These are phyloP conservation scores for Ochromonas danica DNA, from an alignment of 108 stramenopile genomes.

Conservation along the genomic window DNA sequence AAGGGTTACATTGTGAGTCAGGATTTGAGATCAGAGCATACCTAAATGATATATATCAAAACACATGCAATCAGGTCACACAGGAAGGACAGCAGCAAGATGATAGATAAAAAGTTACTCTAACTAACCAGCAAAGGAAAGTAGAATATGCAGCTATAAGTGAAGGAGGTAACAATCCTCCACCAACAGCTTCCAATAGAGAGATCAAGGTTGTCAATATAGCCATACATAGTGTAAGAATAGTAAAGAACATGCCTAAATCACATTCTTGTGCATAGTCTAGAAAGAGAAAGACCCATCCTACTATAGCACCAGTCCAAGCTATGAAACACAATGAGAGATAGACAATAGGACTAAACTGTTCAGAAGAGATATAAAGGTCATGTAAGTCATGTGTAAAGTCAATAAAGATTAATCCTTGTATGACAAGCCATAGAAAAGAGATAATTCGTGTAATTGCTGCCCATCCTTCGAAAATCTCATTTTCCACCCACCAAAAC, in stretches of 20 bases:
- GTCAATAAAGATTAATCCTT: constrained; percentile 17
- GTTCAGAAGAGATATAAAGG: background rate
- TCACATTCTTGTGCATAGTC: constrained; percentile 26
- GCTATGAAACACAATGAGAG: background rate
- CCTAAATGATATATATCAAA: background rate
- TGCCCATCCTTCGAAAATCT: constrained; percentile 22
- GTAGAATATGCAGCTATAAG: constrained; percentile 20
- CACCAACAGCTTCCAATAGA: background rate
- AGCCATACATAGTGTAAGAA: background rate
- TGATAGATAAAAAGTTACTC: too few relatives aligned
- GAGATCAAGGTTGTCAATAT: constrained; percentile 21
- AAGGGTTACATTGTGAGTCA: constrained; percentile 10
- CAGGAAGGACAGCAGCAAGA: too few relatives aligned
- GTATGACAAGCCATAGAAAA: constrained; percentile 17
- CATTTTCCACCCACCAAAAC: constrained; percentile 34
- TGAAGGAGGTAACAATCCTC: constrained; percentile 6
- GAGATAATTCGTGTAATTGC: constrained; percentile 20
- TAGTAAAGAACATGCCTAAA: constrained; percentile 26
- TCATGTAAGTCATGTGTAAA: constrained; percentile 25
- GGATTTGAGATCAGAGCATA: constrained; percentile 25
- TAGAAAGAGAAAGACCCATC: constrained; percentile 11
- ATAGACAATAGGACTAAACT: background rate
- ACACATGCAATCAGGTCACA: background rate
- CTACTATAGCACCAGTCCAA: background rate
- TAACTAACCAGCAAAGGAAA: constrained; percentile 25